phyloP scores from a whole-genome alignment of 768 basidiomycete genomes.

The Galerina sulciceps region DNA sequence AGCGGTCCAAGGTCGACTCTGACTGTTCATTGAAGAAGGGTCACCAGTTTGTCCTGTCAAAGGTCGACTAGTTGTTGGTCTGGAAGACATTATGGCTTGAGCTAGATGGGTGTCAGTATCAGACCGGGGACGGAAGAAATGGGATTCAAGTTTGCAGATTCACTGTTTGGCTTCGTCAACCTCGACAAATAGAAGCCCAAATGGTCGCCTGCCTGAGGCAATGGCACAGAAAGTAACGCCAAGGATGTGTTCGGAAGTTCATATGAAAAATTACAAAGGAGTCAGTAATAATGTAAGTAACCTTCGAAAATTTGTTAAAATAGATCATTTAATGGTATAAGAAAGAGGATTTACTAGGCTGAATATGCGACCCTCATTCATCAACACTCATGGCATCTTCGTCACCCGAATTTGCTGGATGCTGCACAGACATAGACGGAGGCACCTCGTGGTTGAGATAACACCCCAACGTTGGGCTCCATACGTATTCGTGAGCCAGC shows the following conservation, averaged over 20 bases:
- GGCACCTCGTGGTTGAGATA: conserved; percentile 40
- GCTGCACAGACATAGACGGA: conserved; percentile 4
- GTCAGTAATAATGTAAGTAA: background rate
- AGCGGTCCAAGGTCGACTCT: conserved; percentile 54
- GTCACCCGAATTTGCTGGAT: background rate
- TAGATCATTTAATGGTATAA: background rate
- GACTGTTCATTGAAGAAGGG: conserved; percentile 12
- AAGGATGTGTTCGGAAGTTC: too few species aligned
- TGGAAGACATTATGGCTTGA: conserved; percentile 19
- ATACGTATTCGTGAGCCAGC: conserved; percentile 71
- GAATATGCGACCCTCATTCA: background rate
- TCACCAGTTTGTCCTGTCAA: conserved; percentile 13
- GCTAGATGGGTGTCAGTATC: background rate
- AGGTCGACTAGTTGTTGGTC: conserved; percentile 19
- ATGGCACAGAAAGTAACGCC: too few species aligned
- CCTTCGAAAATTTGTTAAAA: background rate
- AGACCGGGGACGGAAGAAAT: background rate
- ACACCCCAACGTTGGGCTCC: conserved; percentile 52
- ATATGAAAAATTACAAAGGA: background rate
- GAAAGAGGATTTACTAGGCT: background rate
- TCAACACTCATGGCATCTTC: conserved; percentile 6
- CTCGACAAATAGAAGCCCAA: too few species aligned
- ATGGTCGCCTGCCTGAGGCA: too few species aligned
- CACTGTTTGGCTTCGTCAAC: background rate
- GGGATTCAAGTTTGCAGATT: background rate